Evolutionary conservation across 2,329 filamentous ascomycete genomes (phyloP), one percentile per base, ranked within the genome.

Genomic region (Cladosporium austrohemisphaericum): DNA sequence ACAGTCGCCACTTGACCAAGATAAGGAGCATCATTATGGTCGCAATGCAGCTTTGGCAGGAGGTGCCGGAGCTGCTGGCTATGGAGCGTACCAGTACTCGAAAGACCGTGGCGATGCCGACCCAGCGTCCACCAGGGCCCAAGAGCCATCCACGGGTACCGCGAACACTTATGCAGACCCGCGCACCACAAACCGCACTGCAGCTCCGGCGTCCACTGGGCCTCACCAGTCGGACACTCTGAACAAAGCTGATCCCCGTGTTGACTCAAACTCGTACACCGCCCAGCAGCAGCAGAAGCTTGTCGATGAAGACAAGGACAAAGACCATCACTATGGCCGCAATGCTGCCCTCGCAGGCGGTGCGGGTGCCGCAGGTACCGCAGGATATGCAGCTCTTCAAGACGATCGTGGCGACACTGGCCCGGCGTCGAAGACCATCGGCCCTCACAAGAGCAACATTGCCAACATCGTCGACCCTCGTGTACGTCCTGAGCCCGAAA

Each of bases 311-410:
- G 18, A 46, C 8, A 40, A 55, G n/a, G 22, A 44, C 5, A 41
- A 31, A 2, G 52, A 60, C 16, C 57, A 58, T 35, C 61, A 64
- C 31, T 53, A 59, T 20, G 60, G 58, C 11, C 59, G 60, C 13
- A 59, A 65, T 44, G 59, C 62, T n/a, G 64, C 63, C 8, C 32
- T 64, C 8, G 63, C 45, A 18, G 62, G 58, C n/a, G 63, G 61
- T 18, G 61, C 56, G 10, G 64, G 60, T 4, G 59, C 57, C 19
- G 55, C 58, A 25, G 55, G 53, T 4, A 44, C 49, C 22, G 56
- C 51, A 7, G 67, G 60, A 1, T 62, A 69, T 41, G 63, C 70
- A 41, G 59, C 60, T 11, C 57, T 55, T 1, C 54, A 66, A 29
- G 57, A 56, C 26, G 55, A 63, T 8, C 61, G 66, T 29, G 60